These are phyloP conservation scores for Stevia rebaudiana DNA, from an alignment of 140 eudicot genomes.

Conservation along the genomic window DNA sequence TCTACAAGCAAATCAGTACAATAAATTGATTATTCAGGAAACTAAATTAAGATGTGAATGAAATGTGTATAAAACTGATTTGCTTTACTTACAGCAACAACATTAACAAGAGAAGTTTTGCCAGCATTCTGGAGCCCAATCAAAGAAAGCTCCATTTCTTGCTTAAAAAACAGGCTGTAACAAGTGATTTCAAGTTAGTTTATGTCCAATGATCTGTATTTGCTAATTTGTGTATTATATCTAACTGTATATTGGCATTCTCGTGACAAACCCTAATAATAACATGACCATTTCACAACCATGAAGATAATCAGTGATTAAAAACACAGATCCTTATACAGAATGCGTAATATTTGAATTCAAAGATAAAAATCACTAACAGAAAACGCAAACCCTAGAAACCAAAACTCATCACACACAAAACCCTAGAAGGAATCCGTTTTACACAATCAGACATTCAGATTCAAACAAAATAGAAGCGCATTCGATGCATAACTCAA, in stretches of 20 bases:
- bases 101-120: constrained; percentile 95
- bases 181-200: background rate
- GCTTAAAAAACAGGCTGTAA: constrained; percentile 94
- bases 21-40: background rate
- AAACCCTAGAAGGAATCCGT: background rate
- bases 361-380: background rate
- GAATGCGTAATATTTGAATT: background rate
- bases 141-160: constrained; percentile 96
- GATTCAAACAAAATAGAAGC: background rate
- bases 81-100: constrained; percentile 67
- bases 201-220: too few relatives aligned
- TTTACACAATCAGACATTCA: background rate
- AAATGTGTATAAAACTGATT: background rate
- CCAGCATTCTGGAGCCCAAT: constrained; percentile 99
- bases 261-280: background rate
- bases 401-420: background rate
- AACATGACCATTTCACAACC: background rate
- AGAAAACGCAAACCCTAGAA: background rate
- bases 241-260: background rate
- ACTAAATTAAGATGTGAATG: background rate
- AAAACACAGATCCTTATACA: background rate
- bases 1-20: constrained; percentile 35
- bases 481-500: background rate
- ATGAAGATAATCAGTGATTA: background rate
- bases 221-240: background rate